Base-by-base conservation (phyloP, 352 stramenopile species). In the Pythium brachiatum region DNA sequence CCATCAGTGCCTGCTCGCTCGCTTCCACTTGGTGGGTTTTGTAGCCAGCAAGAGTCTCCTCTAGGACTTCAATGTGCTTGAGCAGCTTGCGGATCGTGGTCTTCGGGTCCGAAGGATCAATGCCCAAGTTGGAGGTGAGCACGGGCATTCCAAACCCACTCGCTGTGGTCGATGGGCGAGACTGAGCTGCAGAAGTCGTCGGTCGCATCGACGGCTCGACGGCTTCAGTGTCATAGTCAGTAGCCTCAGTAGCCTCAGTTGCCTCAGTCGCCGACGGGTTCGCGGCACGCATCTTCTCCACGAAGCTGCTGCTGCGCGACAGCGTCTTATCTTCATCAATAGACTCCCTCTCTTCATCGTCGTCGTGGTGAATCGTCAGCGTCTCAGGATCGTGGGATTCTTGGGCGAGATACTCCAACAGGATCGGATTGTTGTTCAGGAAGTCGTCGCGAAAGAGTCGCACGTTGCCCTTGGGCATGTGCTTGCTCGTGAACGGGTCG, bases 391-490 rank as follows among this genome's bases (percentile, higher is more conserved):
- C 60, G 38, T 76, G 66, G 31, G 70, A 59, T 34, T 79, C 75
- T 34, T 89, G 67, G 9, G 74, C 81, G 39, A 94, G 72, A 65
- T 94, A 94, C 62, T 92, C 85, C 29, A 94, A 68, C 51, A 94
- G 39, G 48, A 94, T 94, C 1, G 85, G 73, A 51, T 92, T 76
- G 60, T 88, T 94, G 59, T 94, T 94, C 51, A 94, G 65, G 36
- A 90, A 94, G 39, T 94, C 83, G 61, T 94, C 85, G 16, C 83
- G 85, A 53, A 94, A 94, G 39, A 94, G 70, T 8, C 84, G 85
- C 18, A 92, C 85, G 32, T 90, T 88, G 36, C 85, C 85, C 21
- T 75, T 79, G 3, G 80, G 80, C 83, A 92, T 92, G 43, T 82
- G 69, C 7, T 68, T 72, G 53, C 71, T 87, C 6, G 56, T 54